A percentile compares a stretch with the other conserved stretches of the same genome.
Conservation (phyloP, 2,329 filamentous ascomycete genomes). For the Colletotrichum destructivum region DNA sequence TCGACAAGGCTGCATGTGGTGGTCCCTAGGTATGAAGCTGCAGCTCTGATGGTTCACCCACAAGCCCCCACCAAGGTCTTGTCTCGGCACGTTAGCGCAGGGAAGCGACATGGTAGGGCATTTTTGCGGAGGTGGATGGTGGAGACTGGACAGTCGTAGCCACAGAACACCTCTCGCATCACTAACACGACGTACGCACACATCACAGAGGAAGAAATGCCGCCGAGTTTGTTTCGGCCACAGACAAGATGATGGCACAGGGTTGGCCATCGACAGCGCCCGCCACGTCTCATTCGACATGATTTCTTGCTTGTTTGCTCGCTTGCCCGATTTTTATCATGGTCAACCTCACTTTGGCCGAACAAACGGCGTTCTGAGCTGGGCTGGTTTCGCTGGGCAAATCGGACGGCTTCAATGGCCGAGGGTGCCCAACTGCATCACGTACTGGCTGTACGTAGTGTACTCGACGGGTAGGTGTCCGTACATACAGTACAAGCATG, state of each 20-base stretch:
- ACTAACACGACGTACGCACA: background rate
- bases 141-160: conserved; percentile 10
- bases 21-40: conserved; percentile 36
- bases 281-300: conserved; percentile 1
- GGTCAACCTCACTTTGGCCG: conserved; percentile 3
- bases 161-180: conserved; percentile 5
- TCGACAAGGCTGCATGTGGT: conserved; percentile 41
- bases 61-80: conserved; percentile 20
- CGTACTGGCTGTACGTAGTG: background rate
- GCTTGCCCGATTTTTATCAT: conserved; percentile 6
- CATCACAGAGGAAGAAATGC: background rate
- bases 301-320: background rate
- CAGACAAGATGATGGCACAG: conserved; percentile 21
- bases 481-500: background rate
- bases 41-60: conserved; percentile 25
- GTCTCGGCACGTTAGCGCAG: conserved; percentile 29
- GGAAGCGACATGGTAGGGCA: conserved; percentile 4
- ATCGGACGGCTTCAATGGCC: conserved; percentile 1
- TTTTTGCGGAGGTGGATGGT: conserved; percentile 19
- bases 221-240: conserved; percentile 1
- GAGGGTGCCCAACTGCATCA: conserved; percentile 4
- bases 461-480: conserved; percentile 6
- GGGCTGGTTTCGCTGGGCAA: conserved; percentile 30
- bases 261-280: conserved; percentile 21
- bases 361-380: conserved; percentile 14